Conservation (phyloP, 148 eudicot species). For the Hydrangea macrophylla region DNA sequence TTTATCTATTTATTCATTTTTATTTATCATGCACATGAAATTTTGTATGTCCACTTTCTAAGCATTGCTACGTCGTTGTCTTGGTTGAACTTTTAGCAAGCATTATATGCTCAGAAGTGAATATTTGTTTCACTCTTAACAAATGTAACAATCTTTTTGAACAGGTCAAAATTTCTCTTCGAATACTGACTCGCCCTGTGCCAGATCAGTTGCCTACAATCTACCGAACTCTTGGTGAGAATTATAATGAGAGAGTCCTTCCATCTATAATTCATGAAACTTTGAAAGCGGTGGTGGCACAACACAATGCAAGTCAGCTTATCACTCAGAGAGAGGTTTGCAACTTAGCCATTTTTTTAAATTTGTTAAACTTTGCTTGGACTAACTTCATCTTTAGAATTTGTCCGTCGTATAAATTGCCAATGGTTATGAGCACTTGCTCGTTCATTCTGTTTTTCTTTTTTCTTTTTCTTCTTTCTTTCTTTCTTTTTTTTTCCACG, state of each 20-base stretch:
- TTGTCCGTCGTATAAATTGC: too few species aligned
- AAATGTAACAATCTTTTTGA: not conserved
- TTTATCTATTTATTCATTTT: too few species aligned
- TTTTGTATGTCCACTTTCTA: too few species aligned
- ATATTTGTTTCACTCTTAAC: not conserved
- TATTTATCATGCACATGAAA: too few species aligned
- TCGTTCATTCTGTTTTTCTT: too few species aligned
- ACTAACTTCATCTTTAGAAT: not conserved
- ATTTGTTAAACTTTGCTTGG: not conserved
- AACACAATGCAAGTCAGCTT: slow-evolving; percentile 82
- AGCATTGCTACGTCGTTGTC: too few species aligned
- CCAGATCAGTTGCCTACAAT: slow-evolving; percentile 59
- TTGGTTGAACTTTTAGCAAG: too few species aligned
- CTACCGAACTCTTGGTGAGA: slow-evolving; percentile 75
- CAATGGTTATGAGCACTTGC: not conserved
- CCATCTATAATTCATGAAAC: slow-evolving; percentile 81
- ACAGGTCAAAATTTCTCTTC: slow-evolving; percentile 77
- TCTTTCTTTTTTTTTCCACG: not conserved
- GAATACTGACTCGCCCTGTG: slow-evolving; percentile 79
- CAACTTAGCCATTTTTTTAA: not conserved
- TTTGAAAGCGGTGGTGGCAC: slow-evolving; percentile 81
- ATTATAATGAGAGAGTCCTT: slow-evolving; percentile 68
- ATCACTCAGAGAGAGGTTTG: slow-evolving; percentile 86
- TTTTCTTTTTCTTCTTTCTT: too few species aligned
- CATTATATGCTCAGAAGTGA: too few species aligned